phyloP scores from a whole-genome alignment of 139 green algal genomes.

The Trebouxia sp. region DNA sequence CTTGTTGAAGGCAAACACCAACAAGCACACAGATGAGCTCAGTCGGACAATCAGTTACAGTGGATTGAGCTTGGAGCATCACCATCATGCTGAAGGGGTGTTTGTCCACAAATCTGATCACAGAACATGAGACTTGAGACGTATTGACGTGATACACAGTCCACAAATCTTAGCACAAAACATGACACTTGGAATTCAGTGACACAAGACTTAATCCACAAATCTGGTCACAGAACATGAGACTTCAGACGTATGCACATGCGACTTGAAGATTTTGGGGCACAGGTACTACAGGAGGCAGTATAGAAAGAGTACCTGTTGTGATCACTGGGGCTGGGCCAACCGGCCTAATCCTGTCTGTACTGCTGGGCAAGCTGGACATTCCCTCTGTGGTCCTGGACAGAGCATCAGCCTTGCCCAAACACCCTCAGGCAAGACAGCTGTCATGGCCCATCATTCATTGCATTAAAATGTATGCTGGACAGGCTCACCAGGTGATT shows the following conservation, averaged over 20 bases:
- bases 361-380: slow-evolving; percentile 67
- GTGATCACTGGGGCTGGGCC: slow-evolving; percentile 81
- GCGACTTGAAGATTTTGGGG: too few species aligned
- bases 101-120: too few species aligned
- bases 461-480: not conserved
- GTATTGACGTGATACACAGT: not conserved
- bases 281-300: not conserved
- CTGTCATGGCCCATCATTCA: not conserved
- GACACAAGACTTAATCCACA: not conserved
- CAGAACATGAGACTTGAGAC: not conserved
- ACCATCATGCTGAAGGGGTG: too few species aligned
- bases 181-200: not conserved
- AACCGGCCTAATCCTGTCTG: slow-evolving; percentile 69
- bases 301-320: slow-evolving; percentile 57
- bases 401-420: slow-evolving; percentile 35
- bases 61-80: too few species aligned
- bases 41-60: too few species aligned
- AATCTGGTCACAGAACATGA: not conserved
- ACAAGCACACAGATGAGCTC: too few species aligned
- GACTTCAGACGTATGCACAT: not conserved
- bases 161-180: not conserved
- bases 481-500: not conserved
- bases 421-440: slow-evolving; percentile 46
- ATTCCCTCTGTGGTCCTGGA: slow-evolving; percentile 75
- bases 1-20: too few species aligned